A percentile compares a stretch with the other conserved stretches of the same genome.
These are phyloP conservation scores for Neltuma alba DNA, from an alignment of 306 rosid genomes.

Conservation along the genomic window DNA sequence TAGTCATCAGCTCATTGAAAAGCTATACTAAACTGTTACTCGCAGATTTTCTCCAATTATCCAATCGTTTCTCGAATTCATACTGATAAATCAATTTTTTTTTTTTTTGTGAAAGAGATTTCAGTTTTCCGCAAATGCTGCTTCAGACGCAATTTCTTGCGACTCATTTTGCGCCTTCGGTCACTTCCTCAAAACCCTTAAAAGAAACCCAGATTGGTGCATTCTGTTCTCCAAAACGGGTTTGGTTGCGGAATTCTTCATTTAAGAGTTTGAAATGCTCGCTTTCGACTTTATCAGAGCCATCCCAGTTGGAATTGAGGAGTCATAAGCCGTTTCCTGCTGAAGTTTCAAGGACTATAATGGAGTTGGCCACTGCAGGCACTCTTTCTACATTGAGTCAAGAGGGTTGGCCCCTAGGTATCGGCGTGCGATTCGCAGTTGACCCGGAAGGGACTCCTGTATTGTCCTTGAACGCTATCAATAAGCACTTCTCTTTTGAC, in stretches of 20 bases:
- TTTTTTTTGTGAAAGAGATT: not conserved
- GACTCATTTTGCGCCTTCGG: slow-evolving; percentile 38
- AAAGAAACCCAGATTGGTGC: slow-evolving; percentile 31
- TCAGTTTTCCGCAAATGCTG: slow-evolving; percentile 44
- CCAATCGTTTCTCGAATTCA: not conserved
- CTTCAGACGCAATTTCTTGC: slow-evolving; percentile 55
- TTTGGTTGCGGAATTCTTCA: slow-evolving; percentile 35
- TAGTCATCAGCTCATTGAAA: not conserved
- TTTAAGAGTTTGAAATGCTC: slow-evolving; percentile 53
- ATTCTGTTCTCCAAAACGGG: slow-evolving; percentile 11
- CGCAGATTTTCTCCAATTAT: not conserved
- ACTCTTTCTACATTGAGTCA: slow-evolving; percentile 66
- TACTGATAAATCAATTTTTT: not conserved
- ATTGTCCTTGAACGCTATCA: slow-evolving; percentile 53
- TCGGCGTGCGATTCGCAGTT: slow-evolving; percentile 76
- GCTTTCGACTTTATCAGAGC: slow-evolving; percentile 51
- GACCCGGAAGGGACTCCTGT: slow-evolving; percentile 76
- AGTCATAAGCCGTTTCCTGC: slow-evolving; percentile 68
- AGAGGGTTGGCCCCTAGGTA: slow-evolving; percentile 75
- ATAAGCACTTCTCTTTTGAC: slow-evolving; percentile 39
- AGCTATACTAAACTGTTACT: not conserved
- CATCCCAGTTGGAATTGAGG: slow-evolving; percentile 50
- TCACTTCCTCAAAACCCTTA: slow-evolving; percentile 31
- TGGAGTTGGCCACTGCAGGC: slow-evolving; percentile 77
- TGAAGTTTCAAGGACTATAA: slow-evolving; percentile 83